Evolutionary conservation across 495 filamentous ascomycete species (phyloP).

Genomic region (Darksidea phi): DNA sequence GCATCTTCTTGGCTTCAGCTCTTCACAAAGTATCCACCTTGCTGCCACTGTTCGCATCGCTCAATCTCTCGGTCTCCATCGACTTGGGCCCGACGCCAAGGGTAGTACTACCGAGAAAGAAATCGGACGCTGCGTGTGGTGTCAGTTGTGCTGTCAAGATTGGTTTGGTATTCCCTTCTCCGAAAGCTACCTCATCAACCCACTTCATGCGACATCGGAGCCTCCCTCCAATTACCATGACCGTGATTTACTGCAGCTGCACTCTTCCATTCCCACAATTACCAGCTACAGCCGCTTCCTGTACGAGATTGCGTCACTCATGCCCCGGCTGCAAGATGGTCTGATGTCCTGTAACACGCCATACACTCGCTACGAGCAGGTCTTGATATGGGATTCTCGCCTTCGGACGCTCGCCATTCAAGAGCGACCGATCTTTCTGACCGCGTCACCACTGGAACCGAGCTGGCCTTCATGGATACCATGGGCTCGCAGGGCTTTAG

Average conservation of each 20-base stretch:
- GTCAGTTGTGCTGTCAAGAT: constrained; percentile 18
- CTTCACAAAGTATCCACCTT: constrained; percentile 8
- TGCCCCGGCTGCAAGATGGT: constrained; percentile 18
- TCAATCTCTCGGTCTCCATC: constrained; percentile 15
- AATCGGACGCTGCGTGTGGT: constrained; percentile 3
- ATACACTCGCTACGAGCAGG: constrained; percentile 21
- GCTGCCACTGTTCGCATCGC: constrained; percentile 14
- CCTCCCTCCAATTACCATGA: constrained; percentile 20
- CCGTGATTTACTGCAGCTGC: constrained; percentile 1
- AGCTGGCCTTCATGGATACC: constrained; percentile 6
- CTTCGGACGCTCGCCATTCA: constrained; percentile 13
- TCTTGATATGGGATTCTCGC: constrained; percentile 13
- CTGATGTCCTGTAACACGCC: constrained; percentile 9
- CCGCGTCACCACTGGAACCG: neutral
- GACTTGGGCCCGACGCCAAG: constrained; percentile 2
- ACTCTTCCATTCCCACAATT: neutral
- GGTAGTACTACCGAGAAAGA: neutral
- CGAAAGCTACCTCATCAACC: constrained; percentile 9
- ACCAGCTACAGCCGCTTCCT: constrained; percentile 11
- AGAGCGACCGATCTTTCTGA: constrained; percentile 4
- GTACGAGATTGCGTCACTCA: constrained; percentile 15
- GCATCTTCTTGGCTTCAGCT: constrained; percentile 5
- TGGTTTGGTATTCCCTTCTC: constrained; percentile 24
- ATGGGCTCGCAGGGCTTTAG: constrained; percentile 11
- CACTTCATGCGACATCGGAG: neutral